Evolutionary conservation across 2,329 filamentous ascomycete genomes (phyloP).

Genomic region (Fusarium domesticum): DNA sequence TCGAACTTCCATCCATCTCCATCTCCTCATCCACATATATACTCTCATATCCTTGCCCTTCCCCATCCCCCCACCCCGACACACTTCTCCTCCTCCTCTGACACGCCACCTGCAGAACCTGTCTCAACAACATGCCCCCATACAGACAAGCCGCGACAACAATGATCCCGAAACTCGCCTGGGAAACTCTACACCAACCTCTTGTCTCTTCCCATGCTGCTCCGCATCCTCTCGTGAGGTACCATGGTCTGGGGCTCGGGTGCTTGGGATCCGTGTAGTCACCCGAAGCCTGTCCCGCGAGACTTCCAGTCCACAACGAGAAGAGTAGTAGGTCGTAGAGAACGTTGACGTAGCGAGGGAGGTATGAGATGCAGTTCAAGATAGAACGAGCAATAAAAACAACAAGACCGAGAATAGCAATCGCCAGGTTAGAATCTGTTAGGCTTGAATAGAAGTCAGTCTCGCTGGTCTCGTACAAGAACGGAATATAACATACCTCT

Average conservation of each 20-base stretch:
- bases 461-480: background rate
- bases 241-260: constrained; percentile 26
- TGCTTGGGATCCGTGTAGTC: constrained; percentile 27
- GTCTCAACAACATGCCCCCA: constrained; percentile 11
- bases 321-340: constrained; percentile 31
- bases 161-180: constrained; percentile 22
- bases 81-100: constrained; percentile 12
- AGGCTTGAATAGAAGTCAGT: constrained; percentile 17
- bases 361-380: constrained; percentile 23
- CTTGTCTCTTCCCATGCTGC: constrained; percentile 12
- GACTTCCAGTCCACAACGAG: constrained; percentile 27
- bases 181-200: constrained; percentile 21
- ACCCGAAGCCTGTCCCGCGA: constrained; percentile 21
- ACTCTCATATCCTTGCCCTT: constrained; percentile 1
- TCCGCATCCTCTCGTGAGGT: constrained; percentile 24
- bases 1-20: background rate
- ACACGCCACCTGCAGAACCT: constrained; percentile 10
- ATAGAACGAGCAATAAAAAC: constrained; percentile 26
- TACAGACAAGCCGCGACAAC: constrained; percentile 20
- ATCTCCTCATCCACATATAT: constrained; percentile 9
- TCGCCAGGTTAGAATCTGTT: constrained; percentile 29
- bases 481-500: constrained; percentile 19
- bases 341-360: constrained; percentile 23
- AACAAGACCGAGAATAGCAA: constrained; percentile 30
- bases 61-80: no score